A percentile compares a stretch with the other conserved stretches of the same genome.
Conservation (phyloP, 192 early-diverging fungal genomes). For the Coemansia sp. region DNA sequence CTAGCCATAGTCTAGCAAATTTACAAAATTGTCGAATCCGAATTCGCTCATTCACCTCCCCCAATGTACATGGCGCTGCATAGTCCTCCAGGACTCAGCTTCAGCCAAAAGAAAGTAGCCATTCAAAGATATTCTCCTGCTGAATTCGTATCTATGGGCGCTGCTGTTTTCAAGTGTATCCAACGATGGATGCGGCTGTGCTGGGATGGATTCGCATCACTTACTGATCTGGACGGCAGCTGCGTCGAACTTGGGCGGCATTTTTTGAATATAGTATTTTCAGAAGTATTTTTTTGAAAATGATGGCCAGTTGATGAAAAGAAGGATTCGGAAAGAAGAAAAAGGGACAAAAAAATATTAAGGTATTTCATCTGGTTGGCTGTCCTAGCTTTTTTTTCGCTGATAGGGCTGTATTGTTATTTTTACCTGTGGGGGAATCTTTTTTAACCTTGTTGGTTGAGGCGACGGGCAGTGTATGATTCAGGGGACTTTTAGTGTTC, state of each 20-base stretch:
- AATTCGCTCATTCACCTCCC: neutral
- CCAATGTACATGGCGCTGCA: neutral
- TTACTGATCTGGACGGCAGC: slow-evolving; percentile 69
- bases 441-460: too few species aligned
- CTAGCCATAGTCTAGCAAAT: neutral
- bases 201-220: slow-evolving; percentile 18
- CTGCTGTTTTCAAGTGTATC: neutral
- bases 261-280: slow-evolving; percentile 37
- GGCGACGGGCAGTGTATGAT: too few species aligned
- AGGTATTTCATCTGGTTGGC: neutral
- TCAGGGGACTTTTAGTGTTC: too few species aligned
- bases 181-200: slow-evolving; percentile 29
- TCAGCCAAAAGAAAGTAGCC: neutral
- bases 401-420: too few species aligned
- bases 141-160: slow-evolving; percentile 2
- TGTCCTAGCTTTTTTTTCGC: neutral
- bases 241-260: slow-evolving; percentile 93
- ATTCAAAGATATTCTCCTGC: neutral
- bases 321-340: neutral
- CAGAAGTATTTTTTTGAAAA: neutral
- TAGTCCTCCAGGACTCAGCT: neutral
- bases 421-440: too few species aligned
- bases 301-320: neutral
- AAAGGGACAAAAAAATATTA: neutral
- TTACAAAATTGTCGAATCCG: neutral